A percentile compares a stretch with the other conserved stretches of the same genome.
Evolutionary conservation across 495 filamentous ascomycete species (phyloP).

Genomic region (Talaromyces adpressus): DNA sequence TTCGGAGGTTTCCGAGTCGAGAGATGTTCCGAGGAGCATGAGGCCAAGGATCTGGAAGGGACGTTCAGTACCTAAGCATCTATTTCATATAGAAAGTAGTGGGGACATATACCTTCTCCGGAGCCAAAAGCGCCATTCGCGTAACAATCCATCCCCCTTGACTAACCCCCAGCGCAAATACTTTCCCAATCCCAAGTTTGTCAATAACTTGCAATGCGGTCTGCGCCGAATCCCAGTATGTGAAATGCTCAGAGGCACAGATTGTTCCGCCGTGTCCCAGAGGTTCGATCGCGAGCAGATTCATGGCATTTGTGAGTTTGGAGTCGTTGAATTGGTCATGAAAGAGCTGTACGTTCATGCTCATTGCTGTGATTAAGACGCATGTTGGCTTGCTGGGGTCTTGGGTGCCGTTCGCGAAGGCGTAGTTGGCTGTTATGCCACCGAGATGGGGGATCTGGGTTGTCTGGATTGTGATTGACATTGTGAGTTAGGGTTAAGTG

Average conservation of each 20-base stretch:
- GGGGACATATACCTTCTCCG: constrained; percentile 38
- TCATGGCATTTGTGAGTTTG: constrained; percentile 35
- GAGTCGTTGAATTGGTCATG: constrained; percentile 38
- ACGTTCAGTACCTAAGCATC: background rate
- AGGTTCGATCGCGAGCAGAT: constrained; percentile 49
- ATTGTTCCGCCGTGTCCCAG: constrained; percentile 48
- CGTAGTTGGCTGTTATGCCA: constrained; percentile 48
- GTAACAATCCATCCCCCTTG: constrained; percentile 60
- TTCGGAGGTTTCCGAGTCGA: constrained; percentile 53
- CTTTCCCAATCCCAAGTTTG: constrained; percentile 48
- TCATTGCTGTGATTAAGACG: constrained; percentile 54
- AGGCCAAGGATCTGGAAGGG: constrained; percentile 46
- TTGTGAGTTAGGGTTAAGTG: background rate
- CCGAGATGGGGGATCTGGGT: constrained; percentile 37
- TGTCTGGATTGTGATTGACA: background rate
- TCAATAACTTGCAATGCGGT: constrained; percentile 46
- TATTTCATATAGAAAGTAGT: background rate
- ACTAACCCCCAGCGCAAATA: constrained; percentile 54
- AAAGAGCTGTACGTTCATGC: constrained; percentile 47
- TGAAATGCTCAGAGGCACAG: constrained; percentile 37
- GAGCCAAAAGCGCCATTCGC: constrained; percentile 55
- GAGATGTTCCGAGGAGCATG: constrained; percentile 53
- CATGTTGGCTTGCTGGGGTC: constrained; percentile 50
- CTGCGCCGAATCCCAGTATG: constrained; percentile 49
- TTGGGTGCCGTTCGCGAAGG: constrained; percentile 29